Conservation (phyloP, 257 asterid species). For the Haberlea rhodopensis region DNA sequence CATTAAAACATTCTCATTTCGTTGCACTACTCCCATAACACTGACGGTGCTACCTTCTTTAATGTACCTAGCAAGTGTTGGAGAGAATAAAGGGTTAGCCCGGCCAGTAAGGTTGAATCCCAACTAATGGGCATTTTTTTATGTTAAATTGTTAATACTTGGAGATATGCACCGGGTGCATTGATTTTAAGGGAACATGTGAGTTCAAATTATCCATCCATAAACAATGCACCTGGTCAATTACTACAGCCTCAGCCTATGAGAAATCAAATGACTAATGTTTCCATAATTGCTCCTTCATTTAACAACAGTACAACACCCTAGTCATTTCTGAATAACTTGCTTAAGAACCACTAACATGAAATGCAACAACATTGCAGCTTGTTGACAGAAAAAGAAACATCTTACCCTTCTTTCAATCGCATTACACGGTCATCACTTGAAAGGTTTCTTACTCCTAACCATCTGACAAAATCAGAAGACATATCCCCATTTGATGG, state of each 20-base stretch:
- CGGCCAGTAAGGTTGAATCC: background rate
- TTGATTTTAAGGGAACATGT: background rate
- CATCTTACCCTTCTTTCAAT: conserved; percentile 61
- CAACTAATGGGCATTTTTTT: background rate
- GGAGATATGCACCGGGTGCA: background rate
- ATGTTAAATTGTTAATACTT: too few relatives aligned
- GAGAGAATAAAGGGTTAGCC: conserved; percentile 3
- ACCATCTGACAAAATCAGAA: conserved; percentile 55
- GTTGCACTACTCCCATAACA: conserved; percentile 69
- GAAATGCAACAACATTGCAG: conserved; percentile 11
- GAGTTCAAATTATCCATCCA: background rate
- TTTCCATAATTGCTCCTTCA: conserved; percentile 1
- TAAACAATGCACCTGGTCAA: background rate
- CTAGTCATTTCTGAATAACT: background rate
- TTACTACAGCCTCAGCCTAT: background rate
- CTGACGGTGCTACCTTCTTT: conserved; percentile 75
- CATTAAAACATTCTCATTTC: conserved; percentile 65
- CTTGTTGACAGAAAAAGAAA: background rate
- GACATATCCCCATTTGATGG: conserved; percentile 54
- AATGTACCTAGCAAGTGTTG: conserved; percentile 40
- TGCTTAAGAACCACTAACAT: background rate
- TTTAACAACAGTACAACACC: background rate
- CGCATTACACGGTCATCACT: conserved; percentile 65
- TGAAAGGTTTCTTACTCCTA: conserved; percentile 57
- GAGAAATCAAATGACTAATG: background rate